phyloP scores from a whole-genome alignment of 2,329 filamentous ascomycete species.

The Penicillium sp. region DNA sequence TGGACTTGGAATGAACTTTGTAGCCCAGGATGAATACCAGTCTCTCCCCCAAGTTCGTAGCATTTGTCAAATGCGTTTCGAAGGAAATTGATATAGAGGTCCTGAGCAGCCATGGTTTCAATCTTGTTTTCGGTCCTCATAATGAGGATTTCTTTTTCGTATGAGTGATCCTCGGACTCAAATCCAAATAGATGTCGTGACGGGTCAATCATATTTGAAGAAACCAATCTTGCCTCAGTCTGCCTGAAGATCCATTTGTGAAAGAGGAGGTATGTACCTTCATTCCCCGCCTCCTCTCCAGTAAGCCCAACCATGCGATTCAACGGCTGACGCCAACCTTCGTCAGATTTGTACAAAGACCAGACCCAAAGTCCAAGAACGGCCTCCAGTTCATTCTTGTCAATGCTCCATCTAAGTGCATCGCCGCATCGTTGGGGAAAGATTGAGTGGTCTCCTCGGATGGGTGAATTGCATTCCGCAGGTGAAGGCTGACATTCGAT shows the following conservation, averaged over 20 bases:
- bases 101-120: slow-evolving; percentile 41
- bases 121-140: slow-evolving; percentile 34
- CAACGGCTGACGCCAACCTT: slow-evolving; percentile 27
- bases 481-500: slow-evolving; percentile 25
- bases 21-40: too few relatives aligned
- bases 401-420: slow-evolving; percentile 34
- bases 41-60: too few relatives aligned
- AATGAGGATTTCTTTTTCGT: slow-evolving; percentile 30
- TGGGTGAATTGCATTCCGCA: slow-evolving; percentile 5
- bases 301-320: slow-evolving; percentile 33
- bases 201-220: slow-evolving; percentile 25
- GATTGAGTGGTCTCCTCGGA: slow-evolving; percentile 24
- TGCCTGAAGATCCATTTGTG: slow-evolving; percentile 43
- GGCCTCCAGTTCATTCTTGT: slow-evolving; percentile 39
- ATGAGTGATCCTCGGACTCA: slow-evolving; percentile 9
- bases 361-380: slow-evolving; percentile 43
- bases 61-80: too few relatives aligned
- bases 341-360: slow-evolving; percentile 35
- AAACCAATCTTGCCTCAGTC: slow-evolving; percentile 30
- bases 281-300: slow-evolving; percentile 25
- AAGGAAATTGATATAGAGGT: slow-evolving; percentile 43
- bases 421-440: slow-evolving; percentile 29
- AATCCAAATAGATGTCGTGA: slow-evolving; percentile 32
- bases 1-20: too few relatives aligned
- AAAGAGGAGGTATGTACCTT: slow-evolving; percentile 36